Conservation (phyloP, 1,139 yeast species). For the Scheffersomyces titani region DNA sequence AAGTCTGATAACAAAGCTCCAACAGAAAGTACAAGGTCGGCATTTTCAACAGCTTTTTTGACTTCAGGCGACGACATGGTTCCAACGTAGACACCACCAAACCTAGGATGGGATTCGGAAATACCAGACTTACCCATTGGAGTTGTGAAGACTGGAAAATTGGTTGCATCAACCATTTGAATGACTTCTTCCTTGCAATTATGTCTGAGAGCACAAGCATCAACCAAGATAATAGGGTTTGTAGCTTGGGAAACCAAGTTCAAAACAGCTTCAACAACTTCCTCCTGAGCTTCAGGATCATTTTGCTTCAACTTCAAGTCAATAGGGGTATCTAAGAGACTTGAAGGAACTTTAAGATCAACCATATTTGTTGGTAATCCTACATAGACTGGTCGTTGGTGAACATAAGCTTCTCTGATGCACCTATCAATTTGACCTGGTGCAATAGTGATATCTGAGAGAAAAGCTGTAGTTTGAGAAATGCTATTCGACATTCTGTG, state of each 20-base stretch:
- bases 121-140: slow-evolving; percentile 23
- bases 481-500: slow-evolving; percentile 55
- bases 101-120: slow-evolving; percentile 15
- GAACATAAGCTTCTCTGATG: slow-evolving; percentile 35
- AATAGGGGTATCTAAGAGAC: slow-evolving; percentile 30
- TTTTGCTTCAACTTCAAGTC: slow-evolving; percentile 30
- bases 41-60: slow-evolving; percentile 16
- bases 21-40: slow-evolving; percentile 21
- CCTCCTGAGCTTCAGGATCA: slow-evolving; percentile 31
- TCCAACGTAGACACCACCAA: slow-evolving; percentile 23
- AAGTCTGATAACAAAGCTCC: slow-evolving; percentile 40
- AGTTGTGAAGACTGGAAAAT: slow-evolving; percentile 23
- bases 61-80: slow-evolving; percentile 20
- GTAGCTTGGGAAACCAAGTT: slow-evolving; percentile 28
- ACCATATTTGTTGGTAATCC: slow-evolving; percentile 43
- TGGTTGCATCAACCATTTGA: slow-evolving; percentile 29
- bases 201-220: slow-evolving; percentile 41
- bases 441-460: slow-evolving; percentile 30
- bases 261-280: slow-evolving; percentile 30
- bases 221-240: slow-evolving; percentile 36
- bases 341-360: slow-evolving; percentile 32
- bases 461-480: slow-evolving; percentile 31
- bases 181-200: slow-evolving; percentile 31
- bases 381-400: slow-evolving; percentile 41
- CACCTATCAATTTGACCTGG: slow-evolving; percentile 37